Evolutionary conservation across 2,329 filamentous ascomycete genomes (phyloP).

Genomic region (Leptographium galeiforme): DNA sequence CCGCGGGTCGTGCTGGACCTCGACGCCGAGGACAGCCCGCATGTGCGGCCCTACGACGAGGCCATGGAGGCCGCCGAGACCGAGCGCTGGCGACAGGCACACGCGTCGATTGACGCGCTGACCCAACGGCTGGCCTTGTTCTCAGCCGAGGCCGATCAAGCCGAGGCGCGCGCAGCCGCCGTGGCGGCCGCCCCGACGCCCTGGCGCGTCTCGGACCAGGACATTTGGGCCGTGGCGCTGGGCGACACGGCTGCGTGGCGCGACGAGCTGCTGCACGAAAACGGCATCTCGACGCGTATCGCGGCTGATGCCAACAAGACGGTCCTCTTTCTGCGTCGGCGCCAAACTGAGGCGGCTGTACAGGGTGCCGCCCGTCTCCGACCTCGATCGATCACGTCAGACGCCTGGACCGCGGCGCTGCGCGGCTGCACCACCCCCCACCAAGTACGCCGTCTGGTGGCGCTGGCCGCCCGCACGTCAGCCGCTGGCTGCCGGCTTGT

Average conservation of each 20-base stretch:
- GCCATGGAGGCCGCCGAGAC: slow-evolving; percentile 20
- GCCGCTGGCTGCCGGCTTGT: slow-evolving; percentile 10
- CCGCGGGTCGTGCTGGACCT: slow-evolving; percentile 35
- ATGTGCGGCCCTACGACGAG: slow-evolving; percentile 27
- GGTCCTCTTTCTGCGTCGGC: slow-evolving; percentile 16
- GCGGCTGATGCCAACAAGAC: slow-evolving; percentile 8
- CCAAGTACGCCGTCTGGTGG: slow-evolving; percentile 15
- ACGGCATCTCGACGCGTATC: slow-evolving; percentile 16
- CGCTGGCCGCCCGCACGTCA: slow-evolving; percentile 9
- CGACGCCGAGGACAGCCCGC: slow-evolving; percentile 30
- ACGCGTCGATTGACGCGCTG: slow-evolving; percentile 12
- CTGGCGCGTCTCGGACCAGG: slow-evolving; percentile 28
- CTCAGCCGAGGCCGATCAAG: slow-evolving; percentile 12
- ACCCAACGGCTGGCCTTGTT: slow-evolving; percentile 17
- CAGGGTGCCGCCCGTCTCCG: no score
- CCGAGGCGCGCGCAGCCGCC: slow-evolving; percentile 5
- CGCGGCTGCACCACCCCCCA: slow-evolving; percentile 3
- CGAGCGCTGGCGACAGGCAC: slow-evolving; percentile 16
- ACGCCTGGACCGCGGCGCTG: slow-evolving; percentile 8
- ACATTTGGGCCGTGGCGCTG: slow-evolving; percentile 28
- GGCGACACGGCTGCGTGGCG: background rate
- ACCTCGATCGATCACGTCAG: no score
- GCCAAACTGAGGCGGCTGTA: slow-evolving; percentile 6
- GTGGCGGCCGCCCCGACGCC: slow-evolving; percentile 10
- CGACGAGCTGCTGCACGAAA: slow-evolving; percentile 10